Conservation (phyloP, 176 grass and related monocot genomes). For the Carex kokanica region DNA sequence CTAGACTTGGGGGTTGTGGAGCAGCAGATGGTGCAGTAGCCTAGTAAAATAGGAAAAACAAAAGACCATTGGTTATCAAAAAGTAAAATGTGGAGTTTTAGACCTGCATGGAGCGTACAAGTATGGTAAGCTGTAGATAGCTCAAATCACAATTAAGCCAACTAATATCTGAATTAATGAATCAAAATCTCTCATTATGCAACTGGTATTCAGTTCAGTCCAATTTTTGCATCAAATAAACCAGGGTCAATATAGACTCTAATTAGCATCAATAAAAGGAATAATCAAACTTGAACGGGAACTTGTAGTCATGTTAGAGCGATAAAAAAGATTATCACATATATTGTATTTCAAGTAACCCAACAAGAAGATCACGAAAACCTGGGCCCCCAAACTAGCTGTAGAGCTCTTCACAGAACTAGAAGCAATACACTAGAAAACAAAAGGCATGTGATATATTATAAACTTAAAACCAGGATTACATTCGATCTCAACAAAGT, state of each 20-base stretch:
- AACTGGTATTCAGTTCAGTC: background rate
- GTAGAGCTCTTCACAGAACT: conserved; percentile 68
- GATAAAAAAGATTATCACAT: background rate
- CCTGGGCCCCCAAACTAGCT: conserved; percentile 56
- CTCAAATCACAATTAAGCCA: background rate
- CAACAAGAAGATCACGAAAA: conserved; percentile 30
- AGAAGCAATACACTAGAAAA: conserved; percentile 66
- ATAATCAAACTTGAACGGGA: background rate
- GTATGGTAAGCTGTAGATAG: background rate
- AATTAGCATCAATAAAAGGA: background rate
- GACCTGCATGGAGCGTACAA: background rate
- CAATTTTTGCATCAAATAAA: conserved; percentile 9
- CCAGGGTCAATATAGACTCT: background rate
- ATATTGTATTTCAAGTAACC: conserved; percentile 17
- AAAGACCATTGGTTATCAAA: conserved; percentile 15
- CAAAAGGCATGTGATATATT: conserved; percentile 35
- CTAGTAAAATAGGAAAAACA: conserved; percentile 38
- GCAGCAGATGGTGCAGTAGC: conserved; percentile 41
- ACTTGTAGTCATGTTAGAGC: background rate
- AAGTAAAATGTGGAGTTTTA: conserved; percentile 11
- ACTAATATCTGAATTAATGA: background rate
- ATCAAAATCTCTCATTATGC: background rate
- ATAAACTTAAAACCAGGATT: background rate
- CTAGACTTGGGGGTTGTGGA: conserved; percentile 52
- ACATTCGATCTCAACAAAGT: background rate